Conservation (phyloP, 148 eudicot genomes). For the Spergularia marina region DNA sequence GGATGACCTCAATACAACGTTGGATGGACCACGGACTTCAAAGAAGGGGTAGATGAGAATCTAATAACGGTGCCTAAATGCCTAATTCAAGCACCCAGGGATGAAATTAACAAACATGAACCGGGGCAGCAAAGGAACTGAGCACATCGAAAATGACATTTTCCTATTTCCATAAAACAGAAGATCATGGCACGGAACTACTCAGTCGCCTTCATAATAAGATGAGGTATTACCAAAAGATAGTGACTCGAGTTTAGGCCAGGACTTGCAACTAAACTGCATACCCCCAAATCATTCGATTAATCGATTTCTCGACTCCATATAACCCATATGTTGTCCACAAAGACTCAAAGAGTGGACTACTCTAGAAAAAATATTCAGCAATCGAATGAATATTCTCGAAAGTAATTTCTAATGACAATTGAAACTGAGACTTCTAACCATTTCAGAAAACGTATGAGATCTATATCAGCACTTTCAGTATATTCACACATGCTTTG, state of each 20-base stretch:
- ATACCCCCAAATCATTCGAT: too few relatives aligned
- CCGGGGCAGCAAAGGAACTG: background rate
- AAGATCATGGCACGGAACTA: background rate
- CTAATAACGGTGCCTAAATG: background rate
- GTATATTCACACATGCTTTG: background rate
- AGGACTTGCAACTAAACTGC: background rate
- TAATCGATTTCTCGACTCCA: too few relatives aligned
- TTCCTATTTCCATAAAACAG: background rate
- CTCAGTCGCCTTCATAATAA: slow-evolving; percentile 4
- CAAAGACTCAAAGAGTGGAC: too few relatives aligned
- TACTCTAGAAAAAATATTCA: too few relatives aligned
- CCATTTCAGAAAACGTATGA: background rate
- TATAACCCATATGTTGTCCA: too few relatives aligned
- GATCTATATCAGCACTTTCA: background rate
- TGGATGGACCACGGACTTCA: background rate
- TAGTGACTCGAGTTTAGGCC: background rate
- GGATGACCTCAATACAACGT: slow-evolving; percentile 1
- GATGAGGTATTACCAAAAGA: background rate
- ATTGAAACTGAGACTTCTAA: background rate
- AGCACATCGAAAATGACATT: background rate
- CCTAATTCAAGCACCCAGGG: slow-evolving; percentile 4
- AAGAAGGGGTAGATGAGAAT: slow-evolving; percentile 3
- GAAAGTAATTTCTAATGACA: too few relatives aligned
- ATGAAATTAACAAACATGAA: background rate
- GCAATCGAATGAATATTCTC: too few relatives aligned